A percentile compares a stretch with the other conserved stretches of the same genome.
phyloP scores from a whole-genome alignment of 306 rosid genomes.

The Dalbergia cochinchinensis region DNA sequence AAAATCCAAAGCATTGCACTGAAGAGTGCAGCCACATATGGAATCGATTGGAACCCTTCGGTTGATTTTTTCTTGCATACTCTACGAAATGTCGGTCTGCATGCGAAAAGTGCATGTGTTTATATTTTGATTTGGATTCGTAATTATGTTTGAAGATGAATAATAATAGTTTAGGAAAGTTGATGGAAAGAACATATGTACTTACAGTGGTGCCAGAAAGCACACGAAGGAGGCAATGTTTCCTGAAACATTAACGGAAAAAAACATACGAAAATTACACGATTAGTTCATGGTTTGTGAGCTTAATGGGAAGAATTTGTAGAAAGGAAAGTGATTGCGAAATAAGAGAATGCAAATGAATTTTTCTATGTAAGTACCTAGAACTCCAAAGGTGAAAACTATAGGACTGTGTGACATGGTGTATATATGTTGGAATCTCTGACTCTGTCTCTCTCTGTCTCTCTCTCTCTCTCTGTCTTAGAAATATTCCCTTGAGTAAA shows the following conservation, averaged over 20 bases:
- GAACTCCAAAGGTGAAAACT: slow-evolving; percentile 68
- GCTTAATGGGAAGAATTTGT: background rate
- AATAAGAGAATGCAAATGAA: background rate
- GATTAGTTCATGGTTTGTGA: slow-evolving; percentile 1
- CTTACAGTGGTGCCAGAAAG: slow-evolving; percentile 93
- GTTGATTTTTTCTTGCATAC: slow-evolving; percentile 87
- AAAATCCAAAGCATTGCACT: slow-evolving; percentile 92
- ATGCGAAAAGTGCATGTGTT: background rate
- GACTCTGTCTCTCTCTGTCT: background rate
- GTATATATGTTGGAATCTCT: no score
- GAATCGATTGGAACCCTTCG: slow-evolving; percentile 88
- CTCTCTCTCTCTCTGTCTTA: background rate
- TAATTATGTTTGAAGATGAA: background rate
- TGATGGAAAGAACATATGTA: background rate
- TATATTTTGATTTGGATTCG: background rate
- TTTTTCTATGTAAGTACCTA: slow-evolving; percentile 56
- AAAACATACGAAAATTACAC: slow-evolving; percentile 2
- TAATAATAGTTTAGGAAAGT: background rate
- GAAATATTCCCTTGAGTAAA: slow-evolving; percentile 25
- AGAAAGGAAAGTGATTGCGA: no score
- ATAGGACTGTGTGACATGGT: slow-evolving; percentile 56
- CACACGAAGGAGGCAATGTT: slow-evolving; percentile 80
- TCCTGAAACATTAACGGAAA: slow-evolving; percentile 52
- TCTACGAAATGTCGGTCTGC: slow-evolving; percentile 85
- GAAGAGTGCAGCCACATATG: slow-evolving; percentile 85